Evolutionary conservation across 495 filamentous ascomycete genomes (phyloP).

Genomic region (Xeromyces bisporus): DNA sequence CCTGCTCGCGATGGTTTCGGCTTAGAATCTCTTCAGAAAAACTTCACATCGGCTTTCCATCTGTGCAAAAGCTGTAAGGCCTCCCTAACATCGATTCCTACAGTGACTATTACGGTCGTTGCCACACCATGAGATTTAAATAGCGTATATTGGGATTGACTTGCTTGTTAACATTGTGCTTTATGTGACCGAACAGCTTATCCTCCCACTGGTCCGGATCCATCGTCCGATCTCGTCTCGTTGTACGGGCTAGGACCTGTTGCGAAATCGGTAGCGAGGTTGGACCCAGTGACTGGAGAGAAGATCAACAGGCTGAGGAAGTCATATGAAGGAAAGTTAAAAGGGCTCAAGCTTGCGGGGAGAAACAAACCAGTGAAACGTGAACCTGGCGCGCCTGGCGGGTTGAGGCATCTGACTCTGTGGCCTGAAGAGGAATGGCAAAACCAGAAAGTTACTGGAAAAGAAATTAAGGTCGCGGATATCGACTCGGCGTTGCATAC

Average conservation of each 20-base stretch:
- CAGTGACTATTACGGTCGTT: conserved; percentile 15
- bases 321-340: conserved; percentile 57
- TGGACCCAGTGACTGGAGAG: conserved; percentile 45
- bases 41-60: conserved; percentile 31
- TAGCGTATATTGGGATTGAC: conserved; percentile 14
- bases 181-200: conserved; percentile 22
- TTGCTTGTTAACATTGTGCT: conserved; percentile 27
- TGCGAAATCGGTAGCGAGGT: conserved; percentile 45
- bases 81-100: conserved; percentile 19
- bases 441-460: conserved; percentile 43
- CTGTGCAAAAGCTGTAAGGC: conserved; percentile 36
- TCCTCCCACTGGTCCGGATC: conserved; percentile 36
- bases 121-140: conserved; percentile 11
- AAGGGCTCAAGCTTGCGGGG: conserved; percentile 42
- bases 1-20: conserved; percentile 12
- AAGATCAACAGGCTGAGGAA: conserved; percentile 62
- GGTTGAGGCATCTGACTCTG: conserved; percentile 26
- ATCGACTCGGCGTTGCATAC: conserved; percentile 27
- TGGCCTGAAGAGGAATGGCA: conserved; percentile 55
- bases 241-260: conserved; percentile 43
- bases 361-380: conserved; percentile 42
- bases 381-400: conserved; percentile 23
- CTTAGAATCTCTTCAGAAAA: conserved; percentile 29
- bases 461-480: conserved; percentile 33
- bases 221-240: conserved; percentile 43